Evolutionary conservation across 495 filamentous ascomycete genomes (phyloP).

Genomic region (Aspergillus coremiiformis): DNA sequence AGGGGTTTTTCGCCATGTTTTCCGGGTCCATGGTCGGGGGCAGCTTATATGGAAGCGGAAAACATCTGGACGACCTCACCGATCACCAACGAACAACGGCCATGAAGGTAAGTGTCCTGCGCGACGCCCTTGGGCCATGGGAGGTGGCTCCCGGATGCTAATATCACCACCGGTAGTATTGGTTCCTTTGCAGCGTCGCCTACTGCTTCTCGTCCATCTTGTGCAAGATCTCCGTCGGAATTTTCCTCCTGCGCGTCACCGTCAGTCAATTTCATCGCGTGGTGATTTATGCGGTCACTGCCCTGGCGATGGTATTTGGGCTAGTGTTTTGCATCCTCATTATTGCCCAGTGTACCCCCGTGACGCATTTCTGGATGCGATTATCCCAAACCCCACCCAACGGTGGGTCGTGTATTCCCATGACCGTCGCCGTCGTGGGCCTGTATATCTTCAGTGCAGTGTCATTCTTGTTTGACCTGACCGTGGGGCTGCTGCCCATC

Average conservation of each 20-base stretch:
- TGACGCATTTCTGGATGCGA: conserved; percentile 18
- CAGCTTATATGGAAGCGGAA: conserved; percentile 14
- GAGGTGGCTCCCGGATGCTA: neutral
- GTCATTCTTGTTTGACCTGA: conserved; percentile 18
- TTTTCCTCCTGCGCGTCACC: conserved; percentile 20
- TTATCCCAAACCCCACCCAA: neutral
- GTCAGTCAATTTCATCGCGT: conserved; percentile 2
- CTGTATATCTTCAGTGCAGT: conserved; percentile 20
- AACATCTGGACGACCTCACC: conserved; percentile 6
- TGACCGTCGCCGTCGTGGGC: conserved; percentile 2
- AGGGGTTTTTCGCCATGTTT: conserved; percentile 14
- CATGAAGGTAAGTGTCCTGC: conserved; percentile 11
- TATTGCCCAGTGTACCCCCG: conserved; percentile 16
- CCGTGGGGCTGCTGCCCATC: conserved; percentile 15
- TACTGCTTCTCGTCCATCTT: conserved; percentile 14
- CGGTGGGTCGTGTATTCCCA: conserved; percentile 12
- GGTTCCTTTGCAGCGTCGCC: conserved; percentile 12
- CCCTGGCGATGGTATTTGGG: conserved; percentile 2
- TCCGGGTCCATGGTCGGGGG: conserved; percentile 16
- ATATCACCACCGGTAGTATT: conserved; percentile 2
- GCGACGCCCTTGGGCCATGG: too few relatives aligned
- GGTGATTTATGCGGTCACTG: conserved; percentile 10
- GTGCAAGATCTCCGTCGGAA: conserved; percentile 17
- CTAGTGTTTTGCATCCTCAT: conserved; percentile 11
- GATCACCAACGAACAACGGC: conserved; percentile 9